Base-by-base conservation (phyloP, 108 stramenopile genomes). In the Pinguiococcus pyrenoidosus region DNA sequence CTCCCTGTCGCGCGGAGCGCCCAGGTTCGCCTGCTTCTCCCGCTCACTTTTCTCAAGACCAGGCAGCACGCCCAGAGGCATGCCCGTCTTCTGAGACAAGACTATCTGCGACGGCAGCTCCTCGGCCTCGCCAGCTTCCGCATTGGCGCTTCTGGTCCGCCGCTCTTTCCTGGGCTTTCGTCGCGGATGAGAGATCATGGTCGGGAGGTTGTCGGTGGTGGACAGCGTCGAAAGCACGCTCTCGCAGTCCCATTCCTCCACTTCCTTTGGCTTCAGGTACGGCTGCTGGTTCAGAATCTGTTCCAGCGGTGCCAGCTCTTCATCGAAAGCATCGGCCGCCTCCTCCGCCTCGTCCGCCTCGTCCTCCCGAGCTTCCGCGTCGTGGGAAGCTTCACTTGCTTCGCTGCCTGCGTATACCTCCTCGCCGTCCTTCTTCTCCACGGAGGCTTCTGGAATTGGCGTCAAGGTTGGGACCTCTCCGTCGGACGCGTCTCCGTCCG, bases 181-280 rank as follows among this genome's bases (percentile, higher is more conserved):
- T n/a, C n/a, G n/a, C n/a, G n/a, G 17, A 24, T 25, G 47, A 16
- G 64, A 73, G 46, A 96, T 84, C 1, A 83, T 70, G 5, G 69
- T 74, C 0, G 90, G 90, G 62, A 85, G 90, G 70, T 96, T 92
- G 56, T 92, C 94, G 45, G 90, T 52, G 66, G 89, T 96, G n/a
- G 84, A 83, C 57, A 85, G 87, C 30, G 93, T 96, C 17, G 87
- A 83, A 25, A 96, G 63, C 30, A 96, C 82, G 47, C 82, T 80
- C 55, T 91, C 90, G 48, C 93, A 96, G 64, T 96, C 93, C 88
- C 88, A 96, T n/a, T 79, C 85, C 50, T 85, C 87, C 23, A 71
- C 51, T 32, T 69, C 62, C 20, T 54, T 68, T 17, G 18, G 39
- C 18, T 44, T 46, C 61, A 52, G n/a, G 13, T 17, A 4, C 9